phyloP scores from a whole-genome alignment of 495 filamentous ascomycete genomes.

The Chaetomium tenue region DNA sequence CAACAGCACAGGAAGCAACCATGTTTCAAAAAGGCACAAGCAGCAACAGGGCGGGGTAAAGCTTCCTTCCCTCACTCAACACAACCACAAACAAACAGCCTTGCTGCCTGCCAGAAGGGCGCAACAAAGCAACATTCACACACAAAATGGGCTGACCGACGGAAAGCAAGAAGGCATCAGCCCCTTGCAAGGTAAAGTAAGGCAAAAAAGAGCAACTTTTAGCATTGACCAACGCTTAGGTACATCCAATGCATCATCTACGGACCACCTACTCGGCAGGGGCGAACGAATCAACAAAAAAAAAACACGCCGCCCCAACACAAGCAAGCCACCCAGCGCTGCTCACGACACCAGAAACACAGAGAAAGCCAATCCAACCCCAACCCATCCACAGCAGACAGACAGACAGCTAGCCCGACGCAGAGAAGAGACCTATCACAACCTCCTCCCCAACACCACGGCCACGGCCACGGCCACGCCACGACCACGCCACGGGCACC shows the following conservation, averaged over 20 bases:
- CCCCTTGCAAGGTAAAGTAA: neutral
- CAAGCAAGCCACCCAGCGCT: neutral
- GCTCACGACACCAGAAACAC: neutral
- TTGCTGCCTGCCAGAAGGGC: neutral
- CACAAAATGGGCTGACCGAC: neutral
- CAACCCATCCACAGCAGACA: neutral
- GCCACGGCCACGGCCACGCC: neutral
- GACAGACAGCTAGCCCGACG: no score
- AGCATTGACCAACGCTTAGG: conserved; percentile 25
- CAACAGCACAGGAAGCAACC: neutral
- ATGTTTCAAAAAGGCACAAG: neutral
- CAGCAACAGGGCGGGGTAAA: no score
- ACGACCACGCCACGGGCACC: neutral
- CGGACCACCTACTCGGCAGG: neutral
- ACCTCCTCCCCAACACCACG: neutral
- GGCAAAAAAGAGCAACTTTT: conserved; percentile 20
- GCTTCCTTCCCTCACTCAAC: no score
- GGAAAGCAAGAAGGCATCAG: neutral
- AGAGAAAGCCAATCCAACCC: neutral
- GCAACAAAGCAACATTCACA: neutral
- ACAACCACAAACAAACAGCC: no score
- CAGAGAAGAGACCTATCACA: no score
- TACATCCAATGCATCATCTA: conserved; percentile 20
- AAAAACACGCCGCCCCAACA: neutral
- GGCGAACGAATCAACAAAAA: neutral